Conservation (phyloP, 257 asterid species). For the Cinchona pubescens region DNA sequence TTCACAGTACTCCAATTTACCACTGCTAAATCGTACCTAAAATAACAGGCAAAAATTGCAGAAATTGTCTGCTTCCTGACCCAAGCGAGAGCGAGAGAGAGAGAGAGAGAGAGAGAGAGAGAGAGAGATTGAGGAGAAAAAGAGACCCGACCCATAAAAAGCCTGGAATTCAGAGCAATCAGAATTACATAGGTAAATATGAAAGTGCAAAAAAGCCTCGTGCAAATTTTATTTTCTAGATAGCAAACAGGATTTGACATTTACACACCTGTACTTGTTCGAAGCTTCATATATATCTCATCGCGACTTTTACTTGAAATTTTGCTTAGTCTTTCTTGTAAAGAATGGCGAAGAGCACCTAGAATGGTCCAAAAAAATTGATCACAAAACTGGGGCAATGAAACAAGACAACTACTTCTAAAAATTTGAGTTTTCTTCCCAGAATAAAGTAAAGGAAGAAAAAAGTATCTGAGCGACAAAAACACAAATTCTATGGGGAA, state of each 20-base stretch:
- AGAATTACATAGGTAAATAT: neutral
- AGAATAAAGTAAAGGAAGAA: neutral
- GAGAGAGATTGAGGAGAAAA: too few relatives aligned
- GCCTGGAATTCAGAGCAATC: neutral
- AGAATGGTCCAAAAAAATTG: slow-evolving; percentile 24
- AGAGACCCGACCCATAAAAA: neutral
- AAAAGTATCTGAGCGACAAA: neutral
- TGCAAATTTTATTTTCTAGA: neutral
- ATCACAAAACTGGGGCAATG: slow-evolving; percentile 12
- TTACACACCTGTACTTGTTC: slow-evolving; percentile 88
- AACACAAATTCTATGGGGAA: neutral
- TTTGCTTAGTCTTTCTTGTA: slow-evolving; percentile 88
- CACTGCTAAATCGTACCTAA: neutral
- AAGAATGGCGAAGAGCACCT: slow-evolving; percentile 97
- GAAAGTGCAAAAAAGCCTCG: neutral
- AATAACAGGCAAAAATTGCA: neutral
- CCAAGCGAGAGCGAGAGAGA: too few relatives aligned
- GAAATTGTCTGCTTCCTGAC: neutral
- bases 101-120: too few relatives aligned
- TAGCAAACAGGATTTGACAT: neutral
- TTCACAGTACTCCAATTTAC: neutral
- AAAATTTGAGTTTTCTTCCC: neutral
- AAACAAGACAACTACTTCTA: slow-evolving; percentile 12
- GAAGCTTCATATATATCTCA: slow-evolving; percentile 87
- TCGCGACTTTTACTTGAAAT: slow-evolving; percentile 81